Base-by-base conservation (phyloP, 2,329 filamentous ascomycete species). In the Apiospora sp. region DNA sequence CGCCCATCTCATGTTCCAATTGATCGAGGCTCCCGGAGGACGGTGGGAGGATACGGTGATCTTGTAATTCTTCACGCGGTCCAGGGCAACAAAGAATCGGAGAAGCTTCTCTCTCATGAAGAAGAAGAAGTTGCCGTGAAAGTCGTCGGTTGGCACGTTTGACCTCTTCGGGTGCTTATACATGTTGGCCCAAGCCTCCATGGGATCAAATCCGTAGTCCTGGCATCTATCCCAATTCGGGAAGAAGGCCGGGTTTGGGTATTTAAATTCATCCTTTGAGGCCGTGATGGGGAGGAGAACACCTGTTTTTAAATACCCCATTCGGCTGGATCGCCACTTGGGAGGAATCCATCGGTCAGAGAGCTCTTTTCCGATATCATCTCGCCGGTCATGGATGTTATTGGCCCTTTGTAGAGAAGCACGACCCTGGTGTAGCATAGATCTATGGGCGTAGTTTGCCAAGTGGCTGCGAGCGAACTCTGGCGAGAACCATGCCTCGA, bases 81-180 rank as follows among this genome's bases (percentile, higher is more conserved):
- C 58, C 58, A 64, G 10, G 10, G 34, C 58, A 24, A n/a, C 5
- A 6, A 64, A 19, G 67, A 68, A 68, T 1, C 27, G 22, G 16
- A 48, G 6, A 14, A 68, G 24, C 67, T 68, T 68, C 14, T 44
- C 24, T 19, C 27, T 16, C 43, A 68, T 68, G 67, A 30, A 68
- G 10, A 48, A 68, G 13, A 68, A 68, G n/a, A 68, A 68, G 24
- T 44, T 48, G n/a, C 67, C 67, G 27, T 68, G 44, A 14, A n/a
- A 24, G 30, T 68, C 67, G 6, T 46, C 27, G 3, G 10, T 6
- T 4, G 67, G 67, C n/a, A 68, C 24, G 41, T 34, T n/a, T n/a
- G 14, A 48, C 4, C 16, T 34, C 1, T 14, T 27, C 12, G 1
- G 4, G 4, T n/a, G 67, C 1, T 19, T 0, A 27, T n/a, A 68